Evolutionary conservation across 108 stramenopile species (phyloP), one percentile per base, ranked within the genome.

Genomic region (Nitzschia putrida): DNA sequence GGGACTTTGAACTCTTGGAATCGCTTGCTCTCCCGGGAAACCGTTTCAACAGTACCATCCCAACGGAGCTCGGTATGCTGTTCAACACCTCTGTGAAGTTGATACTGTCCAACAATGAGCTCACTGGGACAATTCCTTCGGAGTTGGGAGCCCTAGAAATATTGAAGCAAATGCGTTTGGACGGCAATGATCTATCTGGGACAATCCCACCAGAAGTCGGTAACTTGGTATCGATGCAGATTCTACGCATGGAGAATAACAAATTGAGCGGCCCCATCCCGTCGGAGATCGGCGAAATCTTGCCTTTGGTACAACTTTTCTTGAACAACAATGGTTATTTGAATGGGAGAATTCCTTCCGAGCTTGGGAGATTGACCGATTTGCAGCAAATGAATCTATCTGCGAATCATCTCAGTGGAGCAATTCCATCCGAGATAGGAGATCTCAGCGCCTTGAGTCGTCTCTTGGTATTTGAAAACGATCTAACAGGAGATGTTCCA

Each of bases 31-130:
- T n/a, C n/a, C n/a, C n/a, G n/a, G n/a, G n/a, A n/a, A n/a, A n/a
- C n/a, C n/a, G n/a, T n/a, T n/a, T n/a, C n/a, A n/a, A n/a, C n/a
- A 78, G 83, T 2, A 64, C 57, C 0, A 77, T 83, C 9, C 82
- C 82, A 9, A 40, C 71, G 8, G 72, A 78, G 21, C 61, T 84
- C 26, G 80, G 80, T 8, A 43, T 66, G 64, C 41, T 80, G 57
- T 0, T 40, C 3, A 68, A 68, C 18, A 60, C 65, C 29, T 70
- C 23, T n/a, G 51, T 12, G 39, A 52, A 11, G 72, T 72, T n/a
- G n/a, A n/a, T n/a, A n/a, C n/a, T n/a, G n/a, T n/a, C n/a, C 10
- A 13, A 11, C 10, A 58, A 58, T 16, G 26, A 34, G 10, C 57
- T 58, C 8, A 24, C 22, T 58, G 57, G 57, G 14, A 58, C 57